Conservation (phyloP, 495 filamentous ascomycete species). For the Penicillium lividum region DNA sequence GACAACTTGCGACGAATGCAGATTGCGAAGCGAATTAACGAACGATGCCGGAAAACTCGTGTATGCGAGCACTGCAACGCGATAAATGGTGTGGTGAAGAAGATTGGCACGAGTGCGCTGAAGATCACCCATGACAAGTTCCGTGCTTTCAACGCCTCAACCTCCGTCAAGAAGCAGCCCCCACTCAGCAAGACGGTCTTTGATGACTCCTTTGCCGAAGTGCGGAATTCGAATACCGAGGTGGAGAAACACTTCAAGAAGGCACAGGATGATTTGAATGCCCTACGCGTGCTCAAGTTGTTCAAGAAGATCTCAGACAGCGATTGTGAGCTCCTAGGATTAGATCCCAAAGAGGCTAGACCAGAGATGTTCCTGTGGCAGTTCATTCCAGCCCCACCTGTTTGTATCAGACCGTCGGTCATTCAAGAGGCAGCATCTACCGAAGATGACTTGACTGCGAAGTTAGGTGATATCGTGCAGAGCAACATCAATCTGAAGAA, state of each 20-base stretch:
- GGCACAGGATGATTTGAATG: conserved; percentile 92
- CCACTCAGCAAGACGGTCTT: conserved; percentile 79
- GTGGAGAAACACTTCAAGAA: conserved; percentile 89
- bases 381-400: conserved; percentile 88
- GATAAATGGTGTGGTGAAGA: conserved; percentile 86
- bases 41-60: conserved; percentile 82
- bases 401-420: conserved; percentile 91
- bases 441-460: conserved; percentile 94
- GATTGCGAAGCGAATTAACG: conserved; percentile 83
- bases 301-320: conserved; percentile 82
- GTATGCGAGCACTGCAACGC: conserved; percentile 72
- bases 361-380: conserved; percentile 99
- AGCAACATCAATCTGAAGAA: conserved; percentile 81
- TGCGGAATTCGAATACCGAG: conserved; percentile 70
- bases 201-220: conserved; percentile 78
- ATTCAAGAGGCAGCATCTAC: conserved; percentile 87
- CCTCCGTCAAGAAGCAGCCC: conserved; percentile 75
- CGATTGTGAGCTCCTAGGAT: conserved; percentile 88
- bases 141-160: conserved; percentile 79
- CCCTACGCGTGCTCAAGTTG: conserved; percentile 81
- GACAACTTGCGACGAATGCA: conserved; percentile 79
- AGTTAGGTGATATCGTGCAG: conserved; percentile 89
- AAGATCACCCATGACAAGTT: conserved; percentile 96
- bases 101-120: conserved; percentile 71
- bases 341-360: conserved; percentile 81